Conservation (phyloP, 1,139 yeast genomes). For the Kodamaea ohmeri region DNA sequence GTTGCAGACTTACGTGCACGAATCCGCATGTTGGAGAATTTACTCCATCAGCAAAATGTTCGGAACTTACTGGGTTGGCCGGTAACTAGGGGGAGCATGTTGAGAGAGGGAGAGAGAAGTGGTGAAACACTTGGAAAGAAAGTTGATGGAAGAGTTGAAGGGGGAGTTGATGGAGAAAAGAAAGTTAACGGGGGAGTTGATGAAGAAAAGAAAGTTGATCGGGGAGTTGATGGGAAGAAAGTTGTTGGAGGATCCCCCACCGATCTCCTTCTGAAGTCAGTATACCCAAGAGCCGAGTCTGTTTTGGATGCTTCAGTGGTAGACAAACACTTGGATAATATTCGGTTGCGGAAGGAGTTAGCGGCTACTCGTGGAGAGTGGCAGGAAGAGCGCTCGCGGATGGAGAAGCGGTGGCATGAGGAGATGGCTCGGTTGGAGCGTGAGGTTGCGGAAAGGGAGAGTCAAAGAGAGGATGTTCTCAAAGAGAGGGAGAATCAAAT, state of each 20-base stretch:
- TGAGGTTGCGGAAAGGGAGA: slow-evolving; percentile 2
- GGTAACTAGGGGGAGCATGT: slow-evolving; percentile 12
- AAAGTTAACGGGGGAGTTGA: background rate
- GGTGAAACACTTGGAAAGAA: background rate
- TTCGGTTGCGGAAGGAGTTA: slow-evolving; percentile 19
- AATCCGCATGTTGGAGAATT: slow-evolving; percentile 61
- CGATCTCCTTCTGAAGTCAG: slow-evolving; percentile 6
- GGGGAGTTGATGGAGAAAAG: too few species aligned
- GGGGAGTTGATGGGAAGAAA: background rate
- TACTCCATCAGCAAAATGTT: slow-evolving; percentile 65
- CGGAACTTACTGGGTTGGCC: slow-evolving; percentile 62
- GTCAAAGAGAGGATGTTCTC: background rate
- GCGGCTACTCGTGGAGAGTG: background rate
- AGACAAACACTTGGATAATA: slow-evolving; percentile 46
- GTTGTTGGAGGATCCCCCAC: slow-evolving; percentile 2
- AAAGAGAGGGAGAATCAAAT: background rate
- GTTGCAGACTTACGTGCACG: slow-evolving; percentile 57
- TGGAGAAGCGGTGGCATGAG: background rate
- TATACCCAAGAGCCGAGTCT: slow-evolving; percentile 1
- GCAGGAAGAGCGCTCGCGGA: slow-evolving; percentile 3
- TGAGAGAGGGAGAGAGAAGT: background rate
- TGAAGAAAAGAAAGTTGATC: background rate
- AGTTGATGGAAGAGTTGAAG: too few species aligned
- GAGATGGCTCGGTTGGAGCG: slow-evolving; percentile 7
- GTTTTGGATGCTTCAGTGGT: slow-evolving; percentile 38